phyloP scores from a whole-genome alignment of 345 rosid species.

The Linum usitatissimum region DNA sequence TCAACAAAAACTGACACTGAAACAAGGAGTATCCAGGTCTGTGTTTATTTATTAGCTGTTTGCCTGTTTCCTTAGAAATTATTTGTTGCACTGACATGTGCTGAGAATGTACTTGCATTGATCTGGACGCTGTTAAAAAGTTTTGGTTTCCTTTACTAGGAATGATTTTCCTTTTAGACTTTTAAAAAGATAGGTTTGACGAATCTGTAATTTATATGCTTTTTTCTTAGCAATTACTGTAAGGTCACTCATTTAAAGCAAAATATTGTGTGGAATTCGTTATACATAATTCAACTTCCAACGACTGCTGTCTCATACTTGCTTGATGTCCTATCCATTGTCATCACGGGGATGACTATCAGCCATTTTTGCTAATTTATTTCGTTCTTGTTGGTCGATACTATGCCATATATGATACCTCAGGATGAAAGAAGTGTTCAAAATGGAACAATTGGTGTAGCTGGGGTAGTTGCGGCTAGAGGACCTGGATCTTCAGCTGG shows the following conservation, averaged over 20 bases:
- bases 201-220: neutral
- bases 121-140: too few relatives aligned
- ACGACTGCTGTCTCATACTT: neutral
- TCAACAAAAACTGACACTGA: neutral
- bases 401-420: neutral
- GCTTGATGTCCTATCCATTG: neutral
- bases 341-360: neutral
- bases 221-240: neutral
- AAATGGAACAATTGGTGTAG: constrained; percentile 33
- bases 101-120: too few relatives aligned
- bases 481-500: constrained; percentile 35
- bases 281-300: too few relatives aligned
- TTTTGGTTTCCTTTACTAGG: neutral
- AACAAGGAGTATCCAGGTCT: neutral
- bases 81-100: too few relatives aligned
- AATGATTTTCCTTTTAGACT: neutral
- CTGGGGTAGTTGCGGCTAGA: constrained; percentile 30
- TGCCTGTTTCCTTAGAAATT: too few relatives aligned
- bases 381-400: neutral
- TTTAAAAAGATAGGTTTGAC: neutral
- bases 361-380: neutral
- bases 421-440: constrained; percentile 31
- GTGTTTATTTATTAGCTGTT: neutral
- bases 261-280: too few relatives aligned
- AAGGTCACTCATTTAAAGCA: too few relatives aligned